Evolutionary conservation across 441 rosid species (phyloP).

Genomic region (Manihot esculenta): DNA sequence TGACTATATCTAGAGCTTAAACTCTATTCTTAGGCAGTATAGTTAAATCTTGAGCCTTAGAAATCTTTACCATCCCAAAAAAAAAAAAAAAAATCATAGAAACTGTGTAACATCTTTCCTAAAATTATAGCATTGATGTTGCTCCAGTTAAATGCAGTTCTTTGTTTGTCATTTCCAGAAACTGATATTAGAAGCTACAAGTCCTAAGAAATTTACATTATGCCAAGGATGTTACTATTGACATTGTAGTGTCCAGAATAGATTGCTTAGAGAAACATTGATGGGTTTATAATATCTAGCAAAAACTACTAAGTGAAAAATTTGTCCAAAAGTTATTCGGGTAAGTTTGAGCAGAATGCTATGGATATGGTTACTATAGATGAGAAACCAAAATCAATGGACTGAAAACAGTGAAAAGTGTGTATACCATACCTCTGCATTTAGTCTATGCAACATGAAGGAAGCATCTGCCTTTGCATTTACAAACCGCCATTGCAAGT

Average conservation of each 20-base stretch:
- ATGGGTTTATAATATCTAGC: neutral
- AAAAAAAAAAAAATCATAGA: neutral
- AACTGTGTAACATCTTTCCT: neutral
- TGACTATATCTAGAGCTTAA: neutral
- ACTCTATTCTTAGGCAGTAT: neutral
- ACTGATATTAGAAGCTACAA: neutral
- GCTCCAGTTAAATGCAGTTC: neutral
- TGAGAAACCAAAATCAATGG: neutral
- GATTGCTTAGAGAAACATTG: no score
- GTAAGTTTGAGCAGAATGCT: no score
- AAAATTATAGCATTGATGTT: neutral
- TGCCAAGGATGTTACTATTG: no score
- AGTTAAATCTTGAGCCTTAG: neutral
- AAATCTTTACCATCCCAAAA: neutral
- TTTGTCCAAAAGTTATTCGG: no score
- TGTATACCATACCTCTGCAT: constrained; percentile 63
- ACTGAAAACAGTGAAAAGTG: neutral
- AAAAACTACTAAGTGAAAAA: neutral
- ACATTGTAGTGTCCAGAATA: no score
- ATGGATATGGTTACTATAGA: neutral
- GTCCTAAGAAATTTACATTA: neutral
- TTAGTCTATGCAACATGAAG: constrained; percentile 50
- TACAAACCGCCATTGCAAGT: constrained; percentile 87
- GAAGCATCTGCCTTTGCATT: constrained; percentile 75
- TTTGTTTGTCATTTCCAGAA: neutral